Evolutionary conservation across 2,329 filamentous ascomycete species (phyloP).

Genomic region (Exophiala mesophila): DNA sequence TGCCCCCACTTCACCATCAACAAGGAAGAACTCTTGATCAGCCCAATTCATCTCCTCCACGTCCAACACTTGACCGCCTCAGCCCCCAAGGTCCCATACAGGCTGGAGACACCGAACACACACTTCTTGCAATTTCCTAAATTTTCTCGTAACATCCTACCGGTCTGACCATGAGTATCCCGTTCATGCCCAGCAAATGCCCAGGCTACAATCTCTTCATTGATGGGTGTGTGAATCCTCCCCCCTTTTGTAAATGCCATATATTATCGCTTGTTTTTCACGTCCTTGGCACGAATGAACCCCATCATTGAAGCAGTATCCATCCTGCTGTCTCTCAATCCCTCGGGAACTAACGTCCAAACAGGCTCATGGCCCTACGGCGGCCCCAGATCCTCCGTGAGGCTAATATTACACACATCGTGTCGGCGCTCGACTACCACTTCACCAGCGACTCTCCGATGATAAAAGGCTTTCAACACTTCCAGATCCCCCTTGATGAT

Average conservation of each 20-base stretch:
- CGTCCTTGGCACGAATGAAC: too few relatives aligned
- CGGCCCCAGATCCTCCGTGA: conserved; percentile 65
- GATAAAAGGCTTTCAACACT: conserved; percentile 63
- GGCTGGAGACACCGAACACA: too few relatives aligned
- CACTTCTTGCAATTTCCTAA: too few relatives aligned
- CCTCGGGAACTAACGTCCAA: too few relatives aligned
- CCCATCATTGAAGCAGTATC: too few relatives aligned
- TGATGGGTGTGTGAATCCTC: conserved; percentile 71
- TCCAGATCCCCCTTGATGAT: conserved; percentile 82
- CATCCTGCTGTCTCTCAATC: too few relatives aligned
- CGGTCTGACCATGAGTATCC: conserved; percentile 19
- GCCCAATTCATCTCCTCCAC: too few relatives aligned
- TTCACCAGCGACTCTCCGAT: conserved; percentile 46
- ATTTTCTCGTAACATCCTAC: background rate
- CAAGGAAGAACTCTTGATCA: too few relatives aligned
- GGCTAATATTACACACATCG: conserved; percentile 77
- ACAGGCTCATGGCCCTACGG: conserved; percentile 72
- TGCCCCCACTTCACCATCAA: too few relatives aligned
- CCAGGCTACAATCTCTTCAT: conserved; percentile 70
- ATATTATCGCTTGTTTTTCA: too few relatives aligned
- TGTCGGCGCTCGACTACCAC: conserved; percentile 71
- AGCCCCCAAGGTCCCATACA: too few relatives aligned
- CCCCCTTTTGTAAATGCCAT: too few relatives aligned
- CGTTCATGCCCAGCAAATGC: conserved; percentile 35
- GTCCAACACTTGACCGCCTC: conserved; percentile 6